A percentile compares a stretch with the other conserved stretches of the same genome.
Evolutionary conservation across 345 rosid species (phyloP).

Genomic region (Salix purpurea): DNA sequence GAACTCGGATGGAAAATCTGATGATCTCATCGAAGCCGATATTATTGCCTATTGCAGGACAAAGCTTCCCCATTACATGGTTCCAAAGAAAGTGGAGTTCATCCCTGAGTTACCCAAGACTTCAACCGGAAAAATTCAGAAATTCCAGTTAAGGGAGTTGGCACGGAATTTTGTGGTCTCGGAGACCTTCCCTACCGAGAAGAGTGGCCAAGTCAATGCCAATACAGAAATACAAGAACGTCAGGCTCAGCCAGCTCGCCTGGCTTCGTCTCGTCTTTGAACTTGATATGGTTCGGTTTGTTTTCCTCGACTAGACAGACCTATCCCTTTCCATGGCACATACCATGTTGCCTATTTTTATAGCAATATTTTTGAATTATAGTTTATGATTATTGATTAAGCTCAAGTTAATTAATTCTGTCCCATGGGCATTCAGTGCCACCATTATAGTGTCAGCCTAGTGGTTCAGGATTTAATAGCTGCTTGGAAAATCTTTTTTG

Average conservation of each 20-base stretch:
- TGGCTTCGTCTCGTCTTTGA: neutral
- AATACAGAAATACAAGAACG: neutral
- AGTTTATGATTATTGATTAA: neutral
- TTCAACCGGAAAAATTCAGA: conserved; percentile 36
- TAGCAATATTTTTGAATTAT: neutral
- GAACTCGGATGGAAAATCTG: conserved; percentile 16
- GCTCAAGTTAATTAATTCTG: neutral
- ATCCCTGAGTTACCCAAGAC: conserved; percentile 36
- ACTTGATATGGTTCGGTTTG: neutral
- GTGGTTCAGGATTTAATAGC: no score
- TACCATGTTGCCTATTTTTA: neutral
- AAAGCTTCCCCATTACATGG: conserved; percentile 38
- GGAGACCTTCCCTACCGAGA: neutral
- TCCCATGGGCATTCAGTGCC: neutral
- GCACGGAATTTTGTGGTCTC: conserved; percentile 15
- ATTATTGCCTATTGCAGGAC: conserved; percentile 30
- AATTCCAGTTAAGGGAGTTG: conserved; percentile 28
- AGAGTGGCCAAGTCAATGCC: neutral
- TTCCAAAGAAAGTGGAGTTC: conserved; percentile 42
- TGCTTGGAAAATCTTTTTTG: no score
- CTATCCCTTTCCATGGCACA: neutral
- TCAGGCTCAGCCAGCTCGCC: neutral
- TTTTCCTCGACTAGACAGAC: neutral
- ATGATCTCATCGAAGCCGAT: conserved; percentile 30
- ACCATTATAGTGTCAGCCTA: no score